These are phyloP conservation scores for Leccinum ochraceum DNA, from an alignment of 768 basidiomycete genomes.

Conservation along the genomic window DNA sequence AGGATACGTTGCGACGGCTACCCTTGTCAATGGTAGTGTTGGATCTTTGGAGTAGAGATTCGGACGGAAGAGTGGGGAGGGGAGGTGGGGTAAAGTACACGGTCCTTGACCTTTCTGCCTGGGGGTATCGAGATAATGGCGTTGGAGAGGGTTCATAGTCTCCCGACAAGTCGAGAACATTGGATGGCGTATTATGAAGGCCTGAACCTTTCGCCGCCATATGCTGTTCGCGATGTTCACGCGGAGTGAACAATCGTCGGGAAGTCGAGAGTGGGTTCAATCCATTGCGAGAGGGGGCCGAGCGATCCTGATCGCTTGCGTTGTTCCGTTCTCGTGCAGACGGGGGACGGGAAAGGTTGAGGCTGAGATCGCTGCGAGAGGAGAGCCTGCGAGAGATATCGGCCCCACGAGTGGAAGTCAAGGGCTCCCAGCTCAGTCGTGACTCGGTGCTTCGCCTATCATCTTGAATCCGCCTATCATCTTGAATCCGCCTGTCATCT, in stretches of 20 bases:
- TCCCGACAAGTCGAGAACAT: conserved; percentile 32
- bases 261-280: conserved; percentile 34
- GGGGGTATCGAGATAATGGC: conserved; percentile 38
- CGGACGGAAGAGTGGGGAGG: conserved; percentile 59
- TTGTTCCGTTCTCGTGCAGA: conserved; percentile 30
- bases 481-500: conserved; percentile 50
- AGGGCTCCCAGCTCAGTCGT: conserved; percentile 46
- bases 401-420: conserved; percentile 19
- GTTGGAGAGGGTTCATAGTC: conserved; percentile 50
- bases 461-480: conserved; percentile 49
- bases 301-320: conserved; percentile 29
- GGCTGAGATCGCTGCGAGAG: conserved; percentile 24
- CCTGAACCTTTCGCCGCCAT: conserved; percentile 10
- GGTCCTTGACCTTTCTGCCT: conserved; percentile 45
- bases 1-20: conserved; percentile 45
- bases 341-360: conserved; percentile 23
- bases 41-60: conserved; percentile 40
- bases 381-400: conserved; percentile 31
- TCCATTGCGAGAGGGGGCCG: conserved; percentile 24
- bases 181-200: conserved; percentile 22
- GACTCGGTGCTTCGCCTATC: conserved; percentile 55
- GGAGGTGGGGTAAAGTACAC: conserved; percentile 58
- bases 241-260: conserved; percentile 57
- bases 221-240: conserved; percentile 54
- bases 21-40: conserved; percentile 26